These are phyloP conservation scores for Colletotrichum musae DNA, from an alignment of 2,329 filamentous ascomycete genomes.

Conservation along the genomic window DNA sequence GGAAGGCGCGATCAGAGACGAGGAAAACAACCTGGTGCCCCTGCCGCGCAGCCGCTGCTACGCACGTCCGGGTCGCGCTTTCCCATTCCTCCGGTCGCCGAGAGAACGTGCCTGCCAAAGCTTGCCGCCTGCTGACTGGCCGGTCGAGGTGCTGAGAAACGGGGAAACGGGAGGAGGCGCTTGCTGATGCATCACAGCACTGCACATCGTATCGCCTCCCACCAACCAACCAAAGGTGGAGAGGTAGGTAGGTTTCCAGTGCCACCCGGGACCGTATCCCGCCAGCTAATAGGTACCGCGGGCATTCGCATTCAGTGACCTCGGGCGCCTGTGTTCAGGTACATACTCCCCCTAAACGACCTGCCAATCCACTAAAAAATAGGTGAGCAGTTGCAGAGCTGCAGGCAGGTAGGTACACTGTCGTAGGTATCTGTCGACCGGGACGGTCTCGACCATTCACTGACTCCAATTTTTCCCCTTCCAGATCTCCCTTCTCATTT, in stretches of 20 bases:
- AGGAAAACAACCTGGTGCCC: background rate
- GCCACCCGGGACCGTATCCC: background rate
- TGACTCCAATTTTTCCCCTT: conserved; percentile 40
- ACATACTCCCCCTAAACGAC: background rate
- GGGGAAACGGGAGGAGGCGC: conserved; percentile 26
- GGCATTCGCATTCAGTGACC: background rate
- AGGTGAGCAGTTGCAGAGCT: background rate
- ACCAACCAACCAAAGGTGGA: background rate
- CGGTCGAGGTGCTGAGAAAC: conserved; percentile 21
- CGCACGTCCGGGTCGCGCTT: conserved; percentile 26
- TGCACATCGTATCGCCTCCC: background rate
- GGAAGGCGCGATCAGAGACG: conserved; percentile 7
- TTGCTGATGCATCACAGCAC: conserved; percentile 26
- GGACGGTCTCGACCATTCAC: conserved; percentile 29
- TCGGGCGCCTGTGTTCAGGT: background rate
- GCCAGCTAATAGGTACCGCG: background rate
- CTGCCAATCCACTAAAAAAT: too few relatives aligned
- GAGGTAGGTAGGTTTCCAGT: too few relatives aligned
- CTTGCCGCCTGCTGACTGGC: conserved; percentile 19
- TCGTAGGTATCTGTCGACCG: background rate
- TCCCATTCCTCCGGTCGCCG: conserved; percentile 33
- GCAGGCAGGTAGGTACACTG: background rate
- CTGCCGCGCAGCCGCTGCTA: conserved; percentile 17
- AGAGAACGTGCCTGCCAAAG: conserved; percentile 29
- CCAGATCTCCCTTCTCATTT: conserved; percentile 31